A percentile compares a stretch with the other conserved stretches of the same genome.
Conservation (phyloP, 352 stramenopile genomes). For the Phytopythium oedochilum region DNA sequence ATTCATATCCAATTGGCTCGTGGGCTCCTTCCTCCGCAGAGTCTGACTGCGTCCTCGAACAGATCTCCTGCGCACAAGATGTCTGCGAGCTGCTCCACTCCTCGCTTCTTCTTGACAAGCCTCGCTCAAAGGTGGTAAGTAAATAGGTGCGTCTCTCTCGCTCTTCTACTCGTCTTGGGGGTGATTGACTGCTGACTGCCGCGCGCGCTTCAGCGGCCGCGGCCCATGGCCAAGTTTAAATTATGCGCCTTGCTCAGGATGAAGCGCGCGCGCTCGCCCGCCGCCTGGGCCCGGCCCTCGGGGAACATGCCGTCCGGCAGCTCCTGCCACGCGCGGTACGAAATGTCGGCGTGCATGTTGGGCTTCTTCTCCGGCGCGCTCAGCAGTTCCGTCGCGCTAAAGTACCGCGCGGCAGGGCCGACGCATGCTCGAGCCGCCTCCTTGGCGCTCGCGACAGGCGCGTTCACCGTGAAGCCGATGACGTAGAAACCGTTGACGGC, state of each 20-base stretch:
- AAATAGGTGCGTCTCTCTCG: not conserved
- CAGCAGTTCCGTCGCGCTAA: conserved; percentile 70
- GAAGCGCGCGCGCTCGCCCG: conserved; percentile 71
- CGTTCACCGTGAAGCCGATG: conserved; percentile 55
- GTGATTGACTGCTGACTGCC: too few relatives aligned
- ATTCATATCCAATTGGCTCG: too few relatives aligned
- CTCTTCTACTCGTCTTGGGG: not conserved
- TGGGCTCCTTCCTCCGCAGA: too few relatives aligned
- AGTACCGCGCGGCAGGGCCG: conserved; percentile 65
- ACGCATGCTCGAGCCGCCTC: conserved; percentile 39
- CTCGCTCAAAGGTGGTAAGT: not conserved
- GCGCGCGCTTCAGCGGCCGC: conserved; percentile 26
- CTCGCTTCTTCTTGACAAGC: not conserved
- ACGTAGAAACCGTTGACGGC: conserved; percentile 54
- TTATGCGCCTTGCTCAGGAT: conserved; percentile 75
- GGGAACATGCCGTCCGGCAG: conserved; percentile 63
- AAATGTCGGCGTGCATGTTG: conserved; percentile 57
- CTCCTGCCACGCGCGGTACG: conserved; percentile 63
- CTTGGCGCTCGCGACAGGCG: conserved; percentile 11
- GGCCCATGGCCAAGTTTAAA: conserved; percentile 46
- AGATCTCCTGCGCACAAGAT: too few relatives aligned
- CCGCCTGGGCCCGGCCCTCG: conserved; percentile 42
- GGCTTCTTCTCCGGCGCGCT: conserved; percentile 47
- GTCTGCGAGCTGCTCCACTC: not conserved
- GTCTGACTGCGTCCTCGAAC: too few relatives aligned